A percentile compares a stretch with the other conserved stretches of the same genome.
Evolutionary conservation across 2,329 filamentous ascomycete species (phyloP).

Genomic region (Colletotrichum spaethianum): DNA sequence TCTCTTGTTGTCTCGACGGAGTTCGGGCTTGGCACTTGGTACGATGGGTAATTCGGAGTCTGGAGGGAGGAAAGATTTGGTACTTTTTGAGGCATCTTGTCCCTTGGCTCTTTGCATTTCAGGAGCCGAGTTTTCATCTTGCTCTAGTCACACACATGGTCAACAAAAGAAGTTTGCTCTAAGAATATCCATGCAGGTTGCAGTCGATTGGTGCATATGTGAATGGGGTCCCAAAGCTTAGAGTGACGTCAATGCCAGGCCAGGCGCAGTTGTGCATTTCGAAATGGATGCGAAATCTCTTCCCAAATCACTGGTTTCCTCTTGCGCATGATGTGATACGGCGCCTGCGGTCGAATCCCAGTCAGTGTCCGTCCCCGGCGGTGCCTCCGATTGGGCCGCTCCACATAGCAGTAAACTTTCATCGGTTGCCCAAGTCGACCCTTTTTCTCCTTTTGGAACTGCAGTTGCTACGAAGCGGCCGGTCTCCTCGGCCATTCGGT

Average conservation of each 20-base stretch:
- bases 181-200: not conserved
- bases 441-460: not conserved
- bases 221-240: too few relatives aligned
- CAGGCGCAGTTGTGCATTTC: too few relatives aligned
- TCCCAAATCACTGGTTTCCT: not conserved
- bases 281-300: not conserved
- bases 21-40: constrained; percentile 23
- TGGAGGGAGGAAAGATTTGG: constrained; percentile 25
- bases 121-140: constrained; percentile 6
- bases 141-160: constrained; percentile 20
- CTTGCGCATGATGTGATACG: not conserved
- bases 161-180: constrained; percentile 23
- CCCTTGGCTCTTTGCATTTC: constrained; percentile 16
- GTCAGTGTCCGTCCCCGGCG: not conserved
- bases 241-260: not conserved
- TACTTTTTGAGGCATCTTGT: constrained; percentile 22
- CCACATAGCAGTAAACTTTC: not conserved
- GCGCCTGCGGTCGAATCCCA: not conserved
- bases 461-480: too few relatives aligned
- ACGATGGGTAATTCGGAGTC: constrained; percentile 37
- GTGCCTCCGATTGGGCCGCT: not conserved
- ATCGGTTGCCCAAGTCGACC: not conserved
- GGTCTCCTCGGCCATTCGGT: too few relatives aligned
- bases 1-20: constrained; percentile 33
- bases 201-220: not conserved